Evolutionary conservation across 805 yeast genomes (phyloP).

Genomic region (Saturnispora quitensis): DNA sequence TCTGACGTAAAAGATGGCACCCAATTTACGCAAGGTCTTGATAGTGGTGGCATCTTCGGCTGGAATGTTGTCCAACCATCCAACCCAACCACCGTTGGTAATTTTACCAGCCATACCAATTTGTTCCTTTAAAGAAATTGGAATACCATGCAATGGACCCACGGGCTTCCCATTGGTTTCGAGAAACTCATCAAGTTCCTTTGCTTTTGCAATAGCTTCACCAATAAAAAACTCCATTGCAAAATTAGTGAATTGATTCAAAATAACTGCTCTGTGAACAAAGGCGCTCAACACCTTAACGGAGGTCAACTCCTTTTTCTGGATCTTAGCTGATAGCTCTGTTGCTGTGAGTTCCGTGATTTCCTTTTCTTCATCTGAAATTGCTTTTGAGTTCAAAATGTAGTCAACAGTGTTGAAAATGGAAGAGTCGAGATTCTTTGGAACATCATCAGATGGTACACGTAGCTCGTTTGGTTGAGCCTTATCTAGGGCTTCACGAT

Average conservation of each 20-base stretch:
- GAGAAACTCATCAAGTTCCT: constrained; percentile 46
- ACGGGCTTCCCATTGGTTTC: constrained; percentile 40
- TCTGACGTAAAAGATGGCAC: constrained; percentile 56
- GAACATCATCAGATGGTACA: constrained; percentile 27
- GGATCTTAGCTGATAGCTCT: constrained; percentile 35
- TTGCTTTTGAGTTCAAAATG: constrained; percentile 26
- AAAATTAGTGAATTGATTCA: constrained; percentile 52
- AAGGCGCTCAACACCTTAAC: constrained; percentile 50
- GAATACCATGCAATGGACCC: constrained; percentile 66
- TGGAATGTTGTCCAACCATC: constrained; percentile 38
- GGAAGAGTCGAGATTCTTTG: constrained; percentile 27
- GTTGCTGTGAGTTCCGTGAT: constrained; percentile 38
- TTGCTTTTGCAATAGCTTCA: constrained; percentile 51
- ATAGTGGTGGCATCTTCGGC: constrained; percentile 38
- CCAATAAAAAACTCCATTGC: constrained; percentile 48
- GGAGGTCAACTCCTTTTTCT: constrained; percentile 38
- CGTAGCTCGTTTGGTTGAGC: constrained; percentile 21
- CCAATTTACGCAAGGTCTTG: constrained; percentile 39
- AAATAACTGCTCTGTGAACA: constrained; percentile 54
- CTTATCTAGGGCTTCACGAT: constrained; percentile 25
- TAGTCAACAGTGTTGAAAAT: constrained; percentile 31
- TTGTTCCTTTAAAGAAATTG: constrained; percentile 62
- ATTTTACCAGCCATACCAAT: constrained; percentile 43
- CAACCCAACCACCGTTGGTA: constrained; percentile 55
- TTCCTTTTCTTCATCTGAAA: constrained; percentile 29